Evolutionary conservation across 805 yeast genomes (phyloP).

Genomic region (Wickerhamomyces queroliae): DNA sequence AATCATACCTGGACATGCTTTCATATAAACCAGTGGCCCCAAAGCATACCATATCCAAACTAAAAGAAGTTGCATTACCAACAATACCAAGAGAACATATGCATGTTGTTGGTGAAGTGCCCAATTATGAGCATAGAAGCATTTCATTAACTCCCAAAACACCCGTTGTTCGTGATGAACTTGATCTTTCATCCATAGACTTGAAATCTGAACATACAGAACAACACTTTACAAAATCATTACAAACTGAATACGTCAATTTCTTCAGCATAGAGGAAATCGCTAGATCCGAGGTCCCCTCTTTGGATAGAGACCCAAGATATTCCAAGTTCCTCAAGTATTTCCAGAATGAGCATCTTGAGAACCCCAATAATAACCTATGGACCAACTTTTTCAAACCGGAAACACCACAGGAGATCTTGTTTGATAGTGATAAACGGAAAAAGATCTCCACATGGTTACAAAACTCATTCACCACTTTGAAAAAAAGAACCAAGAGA

Average conservation of each 20-base stretch:
- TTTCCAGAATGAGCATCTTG: background rate
- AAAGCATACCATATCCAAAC: constrained; percentile 15
- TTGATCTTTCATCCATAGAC: background rate
- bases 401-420: constrained; percentile 20
- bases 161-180: background rate
- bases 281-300: background rate
- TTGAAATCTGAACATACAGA: background rate
- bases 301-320: background rate
- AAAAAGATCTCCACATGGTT: constrained; percentile 25
- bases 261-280: background rate
- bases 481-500: constrained; percentile 29
- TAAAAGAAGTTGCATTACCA: constrained; percentile 14
- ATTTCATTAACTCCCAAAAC: constrained; percentile 1
- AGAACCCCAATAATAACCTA: constrained; percentile 2
- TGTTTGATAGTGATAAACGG: constrained; percentile 21
- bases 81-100: constrained; percentile 5
- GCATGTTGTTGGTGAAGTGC: constrained; percentile 10
- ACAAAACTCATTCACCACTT: constrained; percentile 23
- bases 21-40: constrained; percentile 1
- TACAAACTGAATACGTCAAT: background rate
- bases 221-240: no score
- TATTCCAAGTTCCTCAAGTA: constrained; percentile 3
- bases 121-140: constrained; percentile 2
- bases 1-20: constrained; percentile 8
- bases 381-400: constrained; percentile 30